These are phyloP conservation scores for Pleurozium schreberi DNA, from an alignment of 225 moss, liverwort and hornwort genomes.

Conservation along the genomic window DNA sequence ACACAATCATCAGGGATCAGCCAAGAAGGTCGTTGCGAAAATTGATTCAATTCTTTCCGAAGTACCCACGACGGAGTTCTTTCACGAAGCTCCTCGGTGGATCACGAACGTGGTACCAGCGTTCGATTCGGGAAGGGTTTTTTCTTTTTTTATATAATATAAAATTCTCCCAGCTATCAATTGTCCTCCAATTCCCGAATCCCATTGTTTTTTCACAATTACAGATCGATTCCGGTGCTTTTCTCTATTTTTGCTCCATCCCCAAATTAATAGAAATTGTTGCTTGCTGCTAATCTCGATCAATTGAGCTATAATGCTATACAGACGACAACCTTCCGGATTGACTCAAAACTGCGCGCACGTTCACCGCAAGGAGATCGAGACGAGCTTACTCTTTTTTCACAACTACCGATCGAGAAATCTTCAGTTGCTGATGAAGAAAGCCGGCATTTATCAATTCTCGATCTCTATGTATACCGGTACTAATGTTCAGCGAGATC, in stretches of 20 bases:
- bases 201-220: no score
- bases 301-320: no score
- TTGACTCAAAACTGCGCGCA: neutral
- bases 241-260: neutral
- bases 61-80: neutral
- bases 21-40: neutral
- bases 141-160: no score
- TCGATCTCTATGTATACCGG: no score
- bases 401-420: no score
- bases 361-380: neutral
- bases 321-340: neutral
- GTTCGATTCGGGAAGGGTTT: no score
- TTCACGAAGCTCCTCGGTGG: neutral
- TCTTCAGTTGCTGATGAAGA: neutral
- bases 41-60: neutral
- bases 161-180: no score
- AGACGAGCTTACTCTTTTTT: neutral
- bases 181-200: no score
- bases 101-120: neutral
- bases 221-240: no score
- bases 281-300: neutral
- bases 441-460: neutral
- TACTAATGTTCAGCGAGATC: neutral
- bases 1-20: no score
- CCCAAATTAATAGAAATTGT: neutral